phyloP scores from a whole-genome alignment of 371 early-diverging fungal species.

The Mucor plumbeus region DNA sequence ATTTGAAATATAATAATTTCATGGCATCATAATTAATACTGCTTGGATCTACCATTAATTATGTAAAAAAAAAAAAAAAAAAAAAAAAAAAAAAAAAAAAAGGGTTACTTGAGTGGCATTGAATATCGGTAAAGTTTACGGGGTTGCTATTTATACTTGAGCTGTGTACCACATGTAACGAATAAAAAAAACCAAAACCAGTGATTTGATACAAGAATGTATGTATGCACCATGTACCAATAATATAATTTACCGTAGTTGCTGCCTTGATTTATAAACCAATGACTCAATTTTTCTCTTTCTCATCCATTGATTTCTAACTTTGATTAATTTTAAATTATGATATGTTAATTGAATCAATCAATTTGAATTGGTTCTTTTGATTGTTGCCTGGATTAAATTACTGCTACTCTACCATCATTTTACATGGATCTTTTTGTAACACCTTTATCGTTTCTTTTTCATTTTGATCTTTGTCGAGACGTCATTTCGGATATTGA shows the following conservation, averaged over 20 bases:
- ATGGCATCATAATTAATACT: conserved; percentile 13
- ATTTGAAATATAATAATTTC: not conserved
- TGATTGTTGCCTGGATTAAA: no score
- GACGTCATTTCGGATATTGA: conserved; percentile 13
- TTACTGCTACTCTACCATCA: no score
- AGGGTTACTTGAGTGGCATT: conserved; percentile 8
- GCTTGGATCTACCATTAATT: not conserved
- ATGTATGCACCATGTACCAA: no score
- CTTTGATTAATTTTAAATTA: not conserved
- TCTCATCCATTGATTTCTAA: not conserved
- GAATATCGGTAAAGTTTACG: not conserved
- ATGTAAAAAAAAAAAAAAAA: not conserved
- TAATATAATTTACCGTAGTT: not conserved
- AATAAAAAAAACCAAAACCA: no score
- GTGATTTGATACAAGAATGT: no score
- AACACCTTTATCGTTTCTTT: not conserved
- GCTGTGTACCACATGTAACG: not conserved
- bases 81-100: not conserved
- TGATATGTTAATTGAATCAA: not conserved
- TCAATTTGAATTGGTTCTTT: no score
- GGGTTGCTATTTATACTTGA: conserved; percentile 1
- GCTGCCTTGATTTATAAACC: not conserved
- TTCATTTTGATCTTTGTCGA: no score
- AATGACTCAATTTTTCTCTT: not conserved
- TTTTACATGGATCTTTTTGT: no score